Conservation (phyloP, 257 asterid species). For the Solanum sparsipilum region DNA sequence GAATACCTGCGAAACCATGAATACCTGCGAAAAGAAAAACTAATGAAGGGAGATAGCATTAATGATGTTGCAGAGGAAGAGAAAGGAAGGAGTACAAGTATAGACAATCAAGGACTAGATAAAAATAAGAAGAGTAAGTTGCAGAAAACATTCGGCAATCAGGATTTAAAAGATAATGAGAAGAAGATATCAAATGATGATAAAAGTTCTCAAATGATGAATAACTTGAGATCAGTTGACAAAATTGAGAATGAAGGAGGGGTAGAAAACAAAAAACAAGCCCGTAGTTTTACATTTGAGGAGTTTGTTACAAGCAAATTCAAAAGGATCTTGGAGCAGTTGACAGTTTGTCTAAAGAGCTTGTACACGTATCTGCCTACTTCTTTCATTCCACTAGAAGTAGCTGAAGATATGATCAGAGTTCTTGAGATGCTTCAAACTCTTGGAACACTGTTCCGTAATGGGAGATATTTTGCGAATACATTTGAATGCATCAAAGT, state of each 20-base stretch:
- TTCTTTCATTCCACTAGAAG: slow-evolving; percentile 11
- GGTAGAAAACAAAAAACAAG: background rate
- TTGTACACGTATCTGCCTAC: slow-evolving; percentile 36
- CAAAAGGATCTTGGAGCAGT: background rate
- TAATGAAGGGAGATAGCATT: background rate
- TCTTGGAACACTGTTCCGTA: background rate
- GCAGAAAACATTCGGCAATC: slow-evolving; percentile 13
- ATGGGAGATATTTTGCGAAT: background rate
- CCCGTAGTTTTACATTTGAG: slow-evolving; percentile 19
- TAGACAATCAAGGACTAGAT: background rate
- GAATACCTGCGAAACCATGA: background rate
- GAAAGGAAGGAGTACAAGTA: background rate
- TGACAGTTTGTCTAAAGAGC: slow-evolving; percentile 15
- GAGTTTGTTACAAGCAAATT: slow-evolving; percentile 17
- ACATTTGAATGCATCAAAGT: slow-evolving; percentile 7
- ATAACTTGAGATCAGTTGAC: background rate
- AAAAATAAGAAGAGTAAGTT: background rate
- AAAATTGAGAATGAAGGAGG: background rate
- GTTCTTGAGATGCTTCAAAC: slow-evolving; percentile 11
- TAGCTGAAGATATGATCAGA: slow-evolving; percentile 10
- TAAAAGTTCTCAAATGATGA: background rate
- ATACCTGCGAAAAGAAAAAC: background rate
- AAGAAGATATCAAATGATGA: slow-evolving; percentile 1
- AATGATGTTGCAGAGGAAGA: background rate
- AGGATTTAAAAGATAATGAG: slow-evolving; percentile 1